Conservation (phyloP, 1,284 basidiomycete genomes). For the Ustilago sp. region DNA sequence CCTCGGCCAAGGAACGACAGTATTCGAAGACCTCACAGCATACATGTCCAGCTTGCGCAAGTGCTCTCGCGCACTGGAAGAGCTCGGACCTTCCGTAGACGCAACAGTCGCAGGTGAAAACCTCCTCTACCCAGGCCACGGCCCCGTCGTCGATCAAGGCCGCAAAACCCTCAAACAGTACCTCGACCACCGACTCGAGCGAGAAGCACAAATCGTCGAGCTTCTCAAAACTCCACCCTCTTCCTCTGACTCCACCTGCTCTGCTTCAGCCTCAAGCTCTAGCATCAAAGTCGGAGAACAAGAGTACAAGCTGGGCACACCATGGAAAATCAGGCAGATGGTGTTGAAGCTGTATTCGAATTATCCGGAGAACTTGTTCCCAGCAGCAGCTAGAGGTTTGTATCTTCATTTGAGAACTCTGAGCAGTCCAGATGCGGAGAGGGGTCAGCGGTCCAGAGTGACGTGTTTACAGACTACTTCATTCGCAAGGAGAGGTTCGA, state of each 20-base stretch:
- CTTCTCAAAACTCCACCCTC: constrained; percentile 72
- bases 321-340: constrained; percentile 62
- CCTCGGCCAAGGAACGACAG: constrained; percentile 87
- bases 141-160: constrained; percentile 77
- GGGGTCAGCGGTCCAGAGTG: constrained; percentile 18
- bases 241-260: constrained; percentile 63
- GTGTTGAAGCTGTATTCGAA: constrained; percentile 75
- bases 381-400: constrained; percentile 79
- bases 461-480: constrained; percentile 40
- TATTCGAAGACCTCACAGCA: constrained; percentile 84
- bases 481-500: constrained; percentile 31
- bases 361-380: constrained; percentile 77
- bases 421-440: constrained; percentile 36
- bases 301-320: constrained; percentile 19
- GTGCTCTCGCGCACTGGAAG: constrained; percentile 73
- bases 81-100: constrained; percentile 28
- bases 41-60: constrained; percentile 80
- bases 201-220: constrained; percentile 82
- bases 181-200: constrained; percentile 82
- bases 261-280: constrained; percentile 3
- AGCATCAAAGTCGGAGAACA: constrained; percentile 12
- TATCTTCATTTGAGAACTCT: constrained; percentile 82
- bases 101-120: constrained; percentile 45
- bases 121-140: constrained; percentile 86
- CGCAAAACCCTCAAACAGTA: constrained; percentile 77